Percentiles rank a stretch among this genome's conserved stretches.
Conservation (phyloP, 1,139 yeast species). For the Hyphopichia burtonii region DNA sequence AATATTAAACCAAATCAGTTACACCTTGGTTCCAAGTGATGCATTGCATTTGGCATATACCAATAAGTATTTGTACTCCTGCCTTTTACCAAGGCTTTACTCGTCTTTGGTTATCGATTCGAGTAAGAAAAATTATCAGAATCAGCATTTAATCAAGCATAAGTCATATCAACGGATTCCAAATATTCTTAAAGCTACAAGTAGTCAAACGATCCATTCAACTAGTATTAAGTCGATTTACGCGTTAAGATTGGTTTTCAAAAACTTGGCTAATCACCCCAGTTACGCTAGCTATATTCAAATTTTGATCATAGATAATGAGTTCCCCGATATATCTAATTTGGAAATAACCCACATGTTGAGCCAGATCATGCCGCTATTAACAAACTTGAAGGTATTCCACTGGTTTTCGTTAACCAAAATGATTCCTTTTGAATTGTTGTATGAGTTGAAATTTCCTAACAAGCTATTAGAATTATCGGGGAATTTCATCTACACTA, state of each 20-base stretch:
- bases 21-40: slow-evolving; percentile 16
- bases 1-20: slow-evolving; percentile 15
- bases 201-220: neutral
- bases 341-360: slow-evolving; percentile 17
- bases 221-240: slow-evolving; percentile 3
- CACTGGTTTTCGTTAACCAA: slow-evolving; percentile 20
- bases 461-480: slow-evolving; percentile 13
- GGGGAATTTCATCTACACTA: slow-evolving; percentile 13
- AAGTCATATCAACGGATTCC: neutral
- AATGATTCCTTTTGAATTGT: slow-evolving; percentile 13
- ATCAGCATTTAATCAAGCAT: neutral
- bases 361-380: slow-evolving; percentile 15
- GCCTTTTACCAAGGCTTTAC: slow-evolving; percentile 19
- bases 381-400: slow-evolving; percentile 18
- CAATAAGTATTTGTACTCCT: slow-evolving; percentile 12
- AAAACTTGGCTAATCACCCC: slow-evolving; percentile 12
- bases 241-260: slow-evolving; percentile 20
- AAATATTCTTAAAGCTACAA: neutral
- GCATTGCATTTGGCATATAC: slow-evolving; percentile 17
- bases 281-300: slow-evolving; percentile 14
- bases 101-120: slow-evolving; percentile 21
- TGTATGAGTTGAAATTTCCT: slow-evolving; percentile 13
- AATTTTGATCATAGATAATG: slow-evolving; percentile 13
- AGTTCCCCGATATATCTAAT: slow-evolving; percentile 30
- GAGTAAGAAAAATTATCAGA: slow-evolving; percentile 9